These are phyloP conservation scores for Calycina herbarum DNA, from an alignment of 2,329 filamentous ascomycete genomes.

Conservation along the genomic window DNA sequence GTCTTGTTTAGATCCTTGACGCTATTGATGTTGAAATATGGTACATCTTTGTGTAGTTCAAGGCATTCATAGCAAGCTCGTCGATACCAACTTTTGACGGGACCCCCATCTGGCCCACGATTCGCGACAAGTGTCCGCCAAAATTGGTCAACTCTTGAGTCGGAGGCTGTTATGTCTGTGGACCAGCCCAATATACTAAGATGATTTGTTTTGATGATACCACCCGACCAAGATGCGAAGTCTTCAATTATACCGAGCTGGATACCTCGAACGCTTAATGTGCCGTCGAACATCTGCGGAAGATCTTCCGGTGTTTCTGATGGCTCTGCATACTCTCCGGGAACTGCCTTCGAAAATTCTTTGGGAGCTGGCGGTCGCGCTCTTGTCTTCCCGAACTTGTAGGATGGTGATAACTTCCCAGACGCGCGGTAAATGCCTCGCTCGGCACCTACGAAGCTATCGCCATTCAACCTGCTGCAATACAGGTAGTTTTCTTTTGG, in stretches of 20 bases:
- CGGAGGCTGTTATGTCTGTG: not conserved
- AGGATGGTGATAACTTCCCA: not conserved
- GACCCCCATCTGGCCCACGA: slow-evolving; percentile 22
- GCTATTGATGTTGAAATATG: not conserved
- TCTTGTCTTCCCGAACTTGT: not conserved
- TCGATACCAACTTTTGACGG: slow-evolving; percentile 24
- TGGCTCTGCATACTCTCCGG: not conserved
- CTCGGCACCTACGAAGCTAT: not conserved
- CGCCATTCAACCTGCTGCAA: not conserved
- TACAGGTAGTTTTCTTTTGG: not conserved
- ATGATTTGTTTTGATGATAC: not conserved
- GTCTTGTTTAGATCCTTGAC: not conserved
- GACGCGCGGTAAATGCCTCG: not conserved
- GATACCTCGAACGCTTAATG: not conserved
- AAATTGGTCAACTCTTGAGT: slow-evolving; percentile 16
- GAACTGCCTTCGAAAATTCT: too few relatives aligned
- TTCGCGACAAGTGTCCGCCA: slow-evolving; percentile 30
- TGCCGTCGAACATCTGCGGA: not conserved
- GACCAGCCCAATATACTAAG: not conserved
- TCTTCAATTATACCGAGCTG: not conserved
- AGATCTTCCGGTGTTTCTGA: not conserved
- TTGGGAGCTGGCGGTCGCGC: not conserved
- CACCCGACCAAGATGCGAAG: not conserved
- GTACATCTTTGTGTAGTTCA: not conserved
- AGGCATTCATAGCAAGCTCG: slow-evolving; percentile 18